A percentile compares a stretch with the other conserved stretches of the same genome.
Evolutionary conservation across 495 filamentous ascomycete genomes (phyloP).

Genomic region (Achaetomiella virescens): DNA sequence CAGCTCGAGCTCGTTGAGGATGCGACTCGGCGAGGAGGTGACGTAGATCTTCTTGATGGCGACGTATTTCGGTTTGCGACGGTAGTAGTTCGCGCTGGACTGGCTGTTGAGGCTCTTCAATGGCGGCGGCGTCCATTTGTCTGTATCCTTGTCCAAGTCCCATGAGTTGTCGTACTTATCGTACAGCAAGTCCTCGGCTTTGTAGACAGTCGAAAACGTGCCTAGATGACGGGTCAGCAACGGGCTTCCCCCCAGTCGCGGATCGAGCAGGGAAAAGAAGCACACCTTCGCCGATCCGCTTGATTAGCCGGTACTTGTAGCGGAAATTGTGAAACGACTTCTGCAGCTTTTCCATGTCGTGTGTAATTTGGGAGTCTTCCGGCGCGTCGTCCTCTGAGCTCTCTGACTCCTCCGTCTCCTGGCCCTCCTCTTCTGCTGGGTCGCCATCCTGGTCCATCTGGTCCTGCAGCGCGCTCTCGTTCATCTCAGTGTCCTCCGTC

Average conservation of each 20-base stretch:
- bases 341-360: conserved; percentile 84
- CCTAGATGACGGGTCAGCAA: conserved; percentile 41
- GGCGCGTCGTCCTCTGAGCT: conserved; percentile 58
- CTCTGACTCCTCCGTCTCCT: conserved; percentile 44
- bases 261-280: neutral
- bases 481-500: conserved; percentile 32
- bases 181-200: conserved; percentile 92
- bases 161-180: conserved; percentile 78
- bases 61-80: conserved; percentile 64
- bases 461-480: conserved; percentile 28
- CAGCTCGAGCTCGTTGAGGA: conserved; percentile 94
- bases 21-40: conserved; percentile 84
- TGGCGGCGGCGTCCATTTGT: conserved; percentile 57
- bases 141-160: conserved; percentile 64
- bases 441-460: conserved; percentile 18
- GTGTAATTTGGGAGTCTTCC: conserved; percentile 65
- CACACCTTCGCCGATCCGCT: conserved; percentile 90
- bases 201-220: conserved; percentile 98
- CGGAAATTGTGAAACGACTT: conserved; percentile 77
- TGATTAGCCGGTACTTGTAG: conserved; percentile 79
- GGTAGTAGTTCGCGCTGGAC: conserved; percentile 24
- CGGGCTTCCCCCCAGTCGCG: neutral
- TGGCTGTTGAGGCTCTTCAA: conserved; percentile 35
- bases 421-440: conserved; percentile 39
- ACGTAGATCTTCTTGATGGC: conserved; percentile 99